A percentile compares a stretch with the other conserved stretches of the same genome.
These are phyloP conservation scores for Penicillium sp. DNA, from an alignment of 2,329 filamentous ascomycete species.

Conservation along the genomic window DNA sequence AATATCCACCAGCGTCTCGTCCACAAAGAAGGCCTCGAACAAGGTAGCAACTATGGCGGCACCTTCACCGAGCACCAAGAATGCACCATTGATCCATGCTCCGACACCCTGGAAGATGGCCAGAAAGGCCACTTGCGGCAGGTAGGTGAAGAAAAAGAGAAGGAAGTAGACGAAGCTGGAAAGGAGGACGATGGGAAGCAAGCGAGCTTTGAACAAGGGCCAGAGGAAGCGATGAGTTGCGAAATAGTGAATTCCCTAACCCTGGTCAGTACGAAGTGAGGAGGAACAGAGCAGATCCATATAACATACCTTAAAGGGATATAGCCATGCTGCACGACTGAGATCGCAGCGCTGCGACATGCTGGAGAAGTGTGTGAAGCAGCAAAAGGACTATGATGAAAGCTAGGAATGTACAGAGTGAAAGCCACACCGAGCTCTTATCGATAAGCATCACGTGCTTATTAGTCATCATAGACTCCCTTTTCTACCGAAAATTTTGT, in stretches of 20 bases:
- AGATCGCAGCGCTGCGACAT: conserved; percentile 24
- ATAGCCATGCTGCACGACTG: conserved; percentile 43
- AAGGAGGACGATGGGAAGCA: conserved; percentile 76
- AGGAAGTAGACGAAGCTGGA: conserved; percentile 78
- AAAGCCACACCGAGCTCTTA: conserved; percentile 23
- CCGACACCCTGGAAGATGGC: conserved; percentile 79
- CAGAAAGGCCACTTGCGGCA: conserved; percentile 85
- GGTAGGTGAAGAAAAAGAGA: conserved; percentile 80
- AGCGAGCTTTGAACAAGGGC: conserved; percentile 70
- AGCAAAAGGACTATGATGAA: background rate
- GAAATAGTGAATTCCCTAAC: conserved; percentile 76
- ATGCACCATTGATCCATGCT: conserved; percentile 84
- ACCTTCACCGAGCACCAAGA: conserved; percentile 71
- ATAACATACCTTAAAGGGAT: conserved; percentile 44
- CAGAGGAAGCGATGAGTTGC: conserved; percentile 70
- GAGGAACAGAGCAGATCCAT: conserved; percentile 1
- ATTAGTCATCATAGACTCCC: conserved; percentile 15
- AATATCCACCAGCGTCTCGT: conserved; percentile 71
- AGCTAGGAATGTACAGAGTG: background rate
- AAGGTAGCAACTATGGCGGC: conserved; percentile 59
- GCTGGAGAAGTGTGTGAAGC: background rate
- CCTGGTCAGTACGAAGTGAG: conserved; percentile 5
- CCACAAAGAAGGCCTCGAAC: conserved; percentile 77
- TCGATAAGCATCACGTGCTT: conserved; percentile 32
- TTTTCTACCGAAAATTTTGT: conserved; percentile 22